Evolutionary conservation across 192 early-diverging fungal species (phyloP).

Genomic region (Entomortierella chlamydospora): DNA sequence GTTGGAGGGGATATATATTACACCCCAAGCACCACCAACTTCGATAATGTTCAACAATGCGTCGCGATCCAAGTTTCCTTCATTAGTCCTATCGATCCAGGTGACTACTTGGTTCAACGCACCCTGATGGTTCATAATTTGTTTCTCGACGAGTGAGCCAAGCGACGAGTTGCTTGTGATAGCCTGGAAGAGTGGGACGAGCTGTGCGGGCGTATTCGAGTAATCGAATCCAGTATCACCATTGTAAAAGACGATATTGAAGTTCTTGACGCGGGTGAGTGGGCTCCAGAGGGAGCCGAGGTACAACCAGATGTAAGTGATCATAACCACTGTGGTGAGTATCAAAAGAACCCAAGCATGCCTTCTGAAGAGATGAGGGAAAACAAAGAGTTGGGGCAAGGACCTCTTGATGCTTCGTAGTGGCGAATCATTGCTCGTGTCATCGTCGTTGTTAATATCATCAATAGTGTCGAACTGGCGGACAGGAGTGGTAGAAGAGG

Average conservation of each 20-base stretch:
- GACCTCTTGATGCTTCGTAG: constrained; percentile 7
- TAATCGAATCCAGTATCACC: constrained; percentile 48
- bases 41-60: constrained; percentile 29
- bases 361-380: constrained; percentile 43
- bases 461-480: constrained; percentile 7
- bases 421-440: not conserved
- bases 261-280: constrained; percentile 43
- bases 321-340: constrained; percentile 31
- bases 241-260: constrained; percentile 44
- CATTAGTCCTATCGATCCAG: constrained; percentile 39
- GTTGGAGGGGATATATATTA: constrained; percentile 47
- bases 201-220: constrained; percentile 32
- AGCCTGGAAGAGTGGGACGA: constrained; percentile 33
- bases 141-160: constrained; percentile 23
- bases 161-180: constrained; percentile 35
- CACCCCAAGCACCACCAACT: constrained; percentile 33
- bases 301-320: constrained; percentile 48
- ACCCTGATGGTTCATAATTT: constrained; percentile 44
- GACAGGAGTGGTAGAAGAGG: constrained; percentile 33
- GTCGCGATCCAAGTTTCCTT: constrained; percentile 32
- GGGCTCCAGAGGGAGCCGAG: constrained; percentile 48
- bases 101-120: constrained; percentile 37
- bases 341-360: constrained; percentile 33
- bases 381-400: constrained; percentile 43
- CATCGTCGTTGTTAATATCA: not conserved